phyloP scores from a whole-genome alignment of 495 filamentous ascomycete genomes.

The Beverwykella pulmonaria region DNA sequence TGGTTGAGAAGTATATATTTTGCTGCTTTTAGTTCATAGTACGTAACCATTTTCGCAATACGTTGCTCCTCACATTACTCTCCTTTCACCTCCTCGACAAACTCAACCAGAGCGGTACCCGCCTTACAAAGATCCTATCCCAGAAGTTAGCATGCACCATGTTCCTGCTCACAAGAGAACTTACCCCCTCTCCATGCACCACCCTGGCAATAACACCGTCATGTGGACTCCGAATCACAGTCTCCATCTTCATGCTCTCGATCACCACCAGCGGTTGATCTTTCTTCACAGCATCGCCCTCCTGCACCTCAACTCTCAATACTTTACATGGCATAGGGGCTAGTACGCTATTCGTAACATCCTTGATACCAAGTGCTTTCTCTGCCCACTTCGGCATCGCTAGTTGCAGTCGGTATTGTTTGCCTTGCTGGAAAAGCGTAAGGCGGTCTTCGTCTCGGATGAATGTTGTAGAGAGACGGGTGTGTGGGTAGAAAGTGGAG shows the following conservation, averaged over 20 bases:
- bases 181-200: constrained; percentile 84
- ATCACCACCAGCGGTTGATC: constrained; percentile 91
- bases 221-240: constrained; percentile 87
- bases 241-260: constrained; percentile 99
- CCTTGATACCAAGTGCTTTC: constrained; percentile 81
- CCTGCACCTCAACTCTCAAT: constrained; percentile 77
- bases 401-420: constrained; percentile 70
- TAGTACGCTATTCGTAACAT: constrained; percentile 77
- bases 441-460: constrained; percentile 70
- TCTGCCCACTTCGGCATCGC: constrained; percentile 78
- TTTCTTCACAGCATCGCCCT: constrained; percentile 79
- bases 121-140: constrained; percentile 40
- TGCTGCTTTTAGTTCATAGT: no score
- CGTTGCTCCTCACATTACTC: no score
- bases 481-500: constrained; percentile 59
- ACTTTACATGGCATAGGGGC: constrained; percentile 97
- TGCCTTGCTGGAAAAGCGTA: constrained; percentile 80
- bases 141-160: background rate
- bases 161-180: constrained; percentile 42
- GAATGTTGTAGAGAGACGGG: constrained; percentile 78
- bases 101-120: constrained; percentile 41
- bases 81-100: constrained; percentile 28
- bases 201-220: constrained; percentile 78
- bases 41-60: no score
- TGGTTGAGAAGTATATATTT: no score